Conservation (phyloP, 805 yeast species). For the Metschnikowia gelsemii region DNA sequence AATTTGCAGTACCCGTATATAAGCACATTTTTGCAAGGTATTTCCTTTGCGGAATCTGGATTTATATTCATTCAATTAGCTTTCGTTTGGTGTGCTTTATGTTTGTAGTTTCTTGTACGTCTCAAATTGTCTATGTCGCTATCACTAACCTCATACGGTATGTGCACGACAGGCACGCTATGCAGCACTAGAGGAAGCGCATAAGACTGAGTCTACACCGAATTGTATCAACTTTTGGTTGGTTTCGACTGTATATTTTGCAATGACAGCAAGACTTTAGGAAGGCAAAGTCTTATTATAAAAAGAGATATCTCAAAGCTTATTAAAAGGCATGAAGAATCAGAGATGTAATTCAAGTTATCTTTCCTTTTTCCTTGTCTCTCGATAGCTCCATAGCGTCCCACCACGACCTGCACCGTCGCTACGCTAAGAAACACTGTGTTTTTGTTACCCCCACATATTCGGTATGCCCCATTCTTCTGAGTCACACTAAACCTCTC, state of each 20-base stretch:
- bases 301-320: no score
- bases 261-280: no score
- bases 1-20: conserved; percentile 87
- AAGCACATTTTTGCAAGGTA: conserved; percentile 79
- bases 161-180: conserved; percentile 8
- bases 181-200: no score
- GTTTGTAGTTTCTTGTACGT: conserved; percentile 1
- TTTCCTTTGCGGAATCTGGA: conserved; percentile 63
- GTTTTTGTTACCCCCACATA: background rate
- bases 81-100: background rate
- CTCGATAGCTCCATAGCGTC: background rate
- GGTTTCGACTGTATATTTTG: no score
- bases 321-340: no score
- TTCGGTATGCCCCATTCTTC: background rate
- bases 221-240: no score
- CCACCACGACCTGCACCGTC: conserved; percentile 4
- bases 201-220: no score
- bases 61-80: conserved; percentile 32
- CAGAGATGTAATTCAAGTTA: no score
- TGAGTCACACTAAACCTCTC: background rate
- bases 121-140: background rate
- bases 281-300: no score
- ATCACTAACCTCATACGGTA: conserved; percentile 3
- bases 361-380: background rate
- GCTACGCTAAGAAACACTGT: background rate